A percentile compares a stretch with the other conserved stretches of the same genome.
Evolutionary conservation across 805 yeast species (phyloP).

Genomic region (Blastobotrys terrestris): DNA sequence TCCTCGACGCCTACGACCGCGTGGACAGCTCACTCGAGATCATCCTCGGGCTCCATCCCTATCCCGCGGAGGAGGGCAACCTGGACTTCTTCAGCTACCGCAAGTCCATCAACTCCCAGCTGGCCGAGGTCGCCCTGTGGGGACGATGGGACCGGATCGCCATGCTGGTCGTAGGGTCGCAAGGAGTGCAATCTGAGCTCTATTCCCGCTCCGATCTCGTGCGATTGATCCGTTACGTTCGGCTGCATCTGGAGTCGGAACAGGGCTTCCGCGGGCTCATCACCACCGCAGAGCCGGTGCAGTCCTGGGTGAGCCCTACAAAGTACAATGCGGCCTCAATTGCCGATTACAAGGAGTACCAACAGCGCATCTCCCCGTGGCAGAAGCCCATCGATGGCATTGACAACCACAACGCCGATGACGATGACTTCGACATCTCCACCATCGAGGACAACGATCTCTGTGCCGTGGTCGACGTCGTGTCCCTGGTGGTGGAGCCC

Average conservation of each 20-base stretch:
- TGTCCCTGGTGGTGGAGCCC: conserved; percentile 70
- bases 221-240: conserved; percentile 15
- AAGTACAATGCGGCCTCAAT: conserved; percentile 18
- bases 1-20: conserved; percentile 14
- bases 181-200: conserved; percentile 17
- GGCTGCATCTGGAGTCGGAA: conserved; percentile 3
- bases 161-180: conserved; percentile 22
- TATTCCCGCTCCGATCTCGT: conserved; percentile 19
- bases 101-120: conserved; percentile 12
- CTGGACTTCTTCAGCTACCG: conserved; percentile 5
- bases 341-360: conserved; percentile 26
- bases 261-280: conserved; percentile 40
- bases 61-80: conserved; percentile 4
- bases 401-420: background rate
- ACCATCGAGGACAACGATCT: conserved; percentile 46
- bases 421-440: background rate
- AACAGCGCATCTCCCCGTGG: background rate
- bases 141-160: conserved; percentile 16
- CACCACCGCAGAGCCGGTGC: conserved; percentile 82
- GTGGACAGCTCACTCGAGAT: conserved; percentile 11
- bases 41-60: conserved; percentile 19
- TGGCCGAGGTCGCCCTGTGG: conserved; percentile 15
- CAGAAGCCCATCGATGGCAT: conserved; percentile 2
- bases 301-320: conserved; percentile 37
- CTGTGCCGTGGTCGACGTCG: conserved; percentile 72